These are phyloP conservation scores for Asterophora lycoperdoides DNA, from an alignment of 768 basidiomycete species.

Conservation along the genomic window DNA sequence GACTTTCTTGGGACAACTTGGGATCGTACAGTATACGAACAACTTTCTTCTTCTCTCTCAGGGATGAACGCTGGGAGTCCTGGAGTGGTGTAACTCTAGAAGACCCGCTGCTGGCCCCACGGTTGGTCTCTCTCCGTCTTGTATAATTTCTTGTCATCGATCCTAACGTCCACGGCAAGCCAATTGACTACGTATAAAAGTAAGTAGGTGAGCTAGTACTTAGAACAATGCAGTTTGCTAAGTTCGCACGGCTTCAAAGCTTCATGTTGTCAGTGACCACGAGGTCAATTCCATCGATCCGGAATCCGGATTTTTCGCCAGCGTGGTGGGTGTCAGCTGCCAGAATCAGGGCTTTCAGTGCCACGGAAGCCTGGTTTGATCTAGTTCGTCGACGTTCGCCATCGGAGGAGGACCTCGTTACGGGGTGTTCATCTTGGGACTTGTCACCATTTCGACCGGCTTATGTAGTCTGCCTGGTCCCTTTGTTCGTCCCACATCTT, in stretches of 20 bases:
- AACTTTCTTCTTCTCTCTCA: too few species aligned
- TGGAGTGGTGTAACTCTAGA: too few species aligned
- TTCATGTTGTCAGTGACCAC: slow-evolving; percentile 16
- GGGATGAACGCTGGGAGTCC: too few species aligned
- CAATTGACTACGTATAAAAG: too few species aligned
- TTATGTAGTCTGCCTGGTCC: slow-evolving; percentile 18
- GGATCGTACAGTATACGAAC: too few species aligned
- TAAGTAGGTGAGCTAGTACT: too few species aligned
- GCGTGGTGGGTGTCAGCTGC: slow-evolving; percentile 20
- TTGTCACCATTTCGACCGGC: slow-evolving; percentile 7
- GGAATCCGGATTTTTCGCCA: slow-evolving; percentile 21
- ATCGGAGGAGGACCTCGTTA: slow-evolving; percentile 17
- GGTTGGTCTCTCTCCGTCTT: too few species aligned
- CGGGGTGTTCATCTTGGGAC: slow-evolving; percentile 24
- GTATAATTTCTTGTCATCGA: too few species aligned
- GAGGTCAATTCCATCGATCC: slow-evolving; percentile 30
- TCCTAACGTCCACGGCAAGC: too few species aligned
- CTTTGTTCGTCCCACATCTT: slow-evolving; percentile 13
- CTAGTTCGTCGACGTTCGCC: slow-evolving; percentile 16
- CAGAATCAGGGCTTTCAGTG: slow-evolving; percentile 9
- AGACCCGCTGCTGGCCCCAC: too few species aligned
- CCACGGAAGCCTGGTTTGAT: slow-evolving; percentile 23
- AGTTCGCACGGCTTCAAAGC: slow-evolving; percentile 8
- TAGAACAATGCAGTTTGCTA: too few species aligned
- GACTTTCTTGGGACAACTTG: not conserved